A percentile compares a stretch with the other conserved stretches of the same genome.
phyloP scores from a whole-genome alignment of 495 filamentous ascomycete genomes.

The Annulohypoxylon maeteangense region DNA sequence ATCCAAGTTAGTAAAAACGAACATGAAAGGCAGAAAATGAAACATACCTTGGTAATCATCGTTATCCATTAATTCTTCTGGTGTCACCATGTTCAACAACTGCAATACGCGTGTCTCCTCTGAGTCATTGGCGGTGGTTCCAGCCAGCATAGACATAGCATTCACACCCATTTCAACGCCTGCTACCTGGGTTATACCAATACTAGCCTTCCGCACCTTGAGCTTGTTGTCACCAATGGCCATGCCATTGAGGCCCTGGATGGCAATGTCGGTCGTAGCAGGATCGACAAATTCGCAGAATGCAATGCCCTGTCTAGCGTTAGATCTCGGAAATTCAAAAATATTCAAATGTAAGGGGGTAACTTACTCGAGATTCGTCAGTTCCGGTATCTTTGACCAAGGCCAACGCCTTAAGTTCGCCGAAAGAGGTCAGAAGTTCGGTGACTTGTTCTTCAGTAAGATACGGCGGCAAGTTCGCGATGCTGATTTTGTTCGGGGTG shows the following conservation, averaged over 20 bases:
- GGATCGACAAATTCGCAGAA: conserved; percentile 95
- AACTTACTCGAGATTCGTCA: conserved; percentile 86
- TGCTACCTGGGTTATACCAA: conserved; percentile 88
- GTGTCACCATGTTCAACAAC: conserved; percentile 96
- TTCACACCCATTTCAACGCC: conserved; percentile 96
- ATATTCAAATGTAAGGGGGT: neutral
- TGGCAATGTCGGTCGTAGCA: conserved; percentile 79
- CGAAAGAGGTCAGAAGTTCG: conserved; percentile 89
- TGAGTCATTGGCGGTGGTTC: conserved; percentile 77
- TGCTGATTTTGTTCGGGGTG: conserved; percentile 92
- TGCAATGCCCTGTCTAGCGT: conserved; percentile 78
- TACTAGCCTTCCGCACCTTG: conserved; percentile 87
- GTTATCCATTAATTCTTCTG: conserved; percentile 91
- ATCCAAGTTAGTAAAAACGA: conserved; percentile 37
- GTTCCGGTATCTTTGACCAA: conserved; percentile 88
- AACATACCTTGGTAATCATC: conserved; percentile 90
- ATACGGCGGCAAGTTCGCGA: conserved; percentile 87
- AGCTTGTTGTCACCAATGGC: conserved; percentile 86
- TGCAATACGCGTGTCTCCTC: conserved; percentile 86
- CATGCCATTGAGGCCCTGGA: conserved; percentile 93
- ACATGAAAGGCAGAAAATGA: neutral
- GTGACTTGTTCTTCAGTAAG: conserved; percentile 90
- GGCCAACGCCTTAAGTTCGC: conserved; percentile 91
- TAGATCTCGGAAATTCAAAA: conserved; percentile 16
- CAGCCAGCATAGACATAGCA: conserved; percentile 98